A percentile compares a stretch with the other conserved stretches of the same genome.
phyloP scores from a whole-genome alignment of 164 flowering plant genomes.

The Stephania japonica region DNA sequence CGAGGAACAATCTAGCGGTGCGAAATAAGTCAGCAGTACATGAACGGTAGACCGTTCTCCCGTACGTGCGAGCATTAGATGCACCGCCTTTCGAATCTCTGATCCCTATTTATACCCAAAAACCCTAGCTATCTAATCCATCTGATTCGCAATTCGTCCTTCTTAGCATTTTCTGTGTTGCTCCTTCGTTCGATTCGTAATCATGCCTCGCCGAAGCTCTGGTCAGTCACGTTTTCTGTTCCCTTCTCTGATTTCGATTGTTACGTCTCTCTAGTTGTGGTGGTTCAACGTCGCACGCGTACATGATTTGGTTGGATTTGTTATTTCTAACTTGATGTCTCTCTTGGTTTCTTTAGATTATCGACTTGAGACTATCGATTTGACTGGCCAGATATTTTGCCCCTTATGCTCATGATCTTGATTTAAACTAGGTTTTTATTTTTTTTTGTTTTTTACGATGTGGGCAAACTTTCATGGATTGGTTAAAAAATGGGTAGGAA shows the following conservation, averaged over 20 bases:
- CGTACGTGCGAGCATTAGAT: too few relatives aligned
- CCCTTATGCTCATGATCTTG: neutral
- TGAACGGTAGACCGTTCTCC: too few relatives aligned
- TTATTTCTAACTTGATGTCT: neutral
- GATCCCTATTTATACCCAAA: too few relatives aligned
- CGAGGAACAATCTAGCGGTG: too few relatives aligned
- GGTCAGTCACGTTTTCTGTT: constrained; percentile 13
- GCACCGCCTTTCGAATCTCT: too few relatives aligned
- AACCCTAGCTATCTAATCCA: too few relatives aligned
- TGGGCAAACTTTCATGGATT: neutral
- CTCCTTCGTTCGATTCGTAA: neutral
- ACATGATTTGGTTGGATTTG: neutral
- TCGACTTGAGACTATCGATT: neutral
- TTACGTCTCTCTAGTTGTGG: neutral
- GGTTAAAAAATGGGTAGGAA: neutral
- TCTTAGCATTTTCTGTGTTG: neutral
- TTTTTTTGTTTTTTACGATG: too few relatives aligned
- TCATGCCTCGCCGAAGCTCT: constrained; percentile 31
- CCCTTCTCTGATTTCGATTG: neutral
- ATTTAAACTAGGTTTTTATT: neutral
- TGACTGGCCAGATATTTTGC: neutral
- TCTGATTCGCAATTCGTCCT: neutral
- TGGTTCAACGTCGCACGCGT: neutral
- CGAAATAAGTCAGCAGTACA: too few relatives aligned
- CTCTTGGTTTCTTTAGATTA: neutral